phyloP scores from a whole-genome alignment of 257 asterid genomes.

The Knoxia roxburghii region DNA sequence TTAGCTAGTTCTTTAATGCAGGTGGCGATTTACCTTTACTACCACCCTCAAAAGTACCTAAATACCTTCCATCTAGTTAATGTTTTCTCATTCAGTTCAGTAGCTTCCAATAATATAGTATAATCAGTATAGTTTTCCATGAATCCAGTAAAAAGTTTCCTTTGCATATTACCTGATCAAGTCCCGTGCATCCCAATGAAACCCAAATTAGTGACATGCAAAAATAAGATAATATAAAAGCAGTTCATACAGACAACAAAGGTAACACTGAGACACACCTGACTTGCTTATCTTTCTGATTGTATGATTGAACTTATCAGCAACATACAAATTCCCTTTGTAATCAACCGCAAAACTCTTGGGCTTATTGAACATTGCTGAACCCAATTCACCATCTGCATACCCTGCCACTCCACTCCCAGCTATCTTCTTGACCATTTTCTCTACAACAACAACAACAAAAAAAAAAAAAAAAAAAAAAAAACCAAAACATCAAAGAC shows the following conservation, averaged over 20 bases:
- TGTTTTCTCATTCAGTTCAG: neutral
- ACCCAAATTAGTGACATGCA: neutral
- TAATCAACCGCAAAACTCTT: constrained; percentile 69
- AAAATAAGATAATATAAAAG: neutral
- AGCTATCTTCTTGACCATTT: constrained; percentile 44
- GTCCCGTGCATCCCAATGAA: neutral
- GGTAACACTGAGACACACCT: constrained; percentile 27
- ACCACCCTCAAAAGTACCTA: neutral
- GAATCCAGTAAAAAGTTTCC: neutral
- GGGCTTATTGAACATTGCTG: constrained; percentile 57
- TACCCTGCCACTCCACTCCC: constrained; percentile 48
- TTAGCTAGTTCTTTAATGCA: neutral
- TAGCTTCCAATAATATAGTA: neutral
- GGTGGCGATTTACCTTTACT: neutral
- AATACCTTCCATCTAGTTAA: neutral
- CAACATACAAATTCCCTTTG: constrained; percentile 71
- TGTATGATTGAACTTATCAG: constrained; percentile 52
- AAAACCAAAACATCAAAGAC: neutral
- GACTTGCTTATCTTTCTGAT: constrained; percentile 68
- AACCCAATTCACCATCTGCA: constrained; percentile 59
- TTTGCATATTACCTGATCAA: neutral
- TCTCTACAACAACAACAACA: constrained; percentile 28
- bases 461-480: neutral
- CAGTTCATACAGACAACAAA: neutral
- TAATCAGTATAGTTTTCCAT: neutral